These are phyloP conservation scores for Phytophthora pluvialis DNA, from an alignment of 352 stramenopile genomes.

Conservation along the genomic window DNA sequence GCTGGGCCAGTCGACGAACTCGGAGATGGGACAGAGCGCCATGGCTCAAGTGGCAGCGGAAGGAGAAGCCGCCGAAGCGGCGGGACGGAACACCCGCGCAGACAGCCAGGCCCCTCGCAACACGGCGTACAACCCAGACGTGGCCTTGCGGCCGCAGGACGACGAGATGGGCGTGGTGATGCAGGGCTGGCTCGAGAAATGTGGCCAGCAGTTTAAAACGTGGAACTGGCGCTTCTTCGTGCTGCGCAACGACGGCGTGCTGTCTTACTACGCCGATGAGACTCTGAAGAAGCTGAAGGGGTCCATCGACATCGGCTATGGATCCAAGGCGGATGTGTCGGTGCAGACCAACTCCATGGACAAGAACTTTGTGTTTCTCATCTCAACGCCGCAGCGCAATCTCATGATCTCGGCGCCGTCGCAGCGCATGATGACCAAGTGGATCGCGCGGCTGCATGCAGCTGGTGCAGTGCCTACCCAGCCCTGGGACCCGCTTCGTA, in stretches of 20 bases:
- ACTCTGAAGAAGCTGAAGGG: constrained; percentile 81
- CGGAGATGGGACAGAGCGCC: constrained; percentile 35
- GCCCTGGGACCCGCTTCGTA: constrained; percentile 79
- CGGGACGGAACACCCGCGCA: background rate
- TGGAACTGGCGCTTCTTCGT: constrained; percentile 92
- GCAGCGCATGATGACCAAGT: constrained; percentile 81
- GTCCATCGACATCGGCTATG: constrained; percentile 76
- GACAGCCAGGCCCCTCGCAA: constrained; percentile 11
- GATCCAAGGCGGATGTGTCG: constrained; percentile 76
- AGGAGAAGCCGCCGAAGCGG: constrained; percentile 17
- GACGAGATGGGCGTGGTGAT: constrained; percentile 77
- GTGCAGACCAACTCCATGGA: constrained; percentile 86
- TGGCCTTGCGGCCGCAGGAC: constrained; percentile 47
- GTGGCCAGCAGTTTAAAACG: constrained; percentile 89
- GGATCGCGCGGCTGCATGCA: constrained; percentile 80
- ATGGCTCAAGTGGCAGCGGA: constrained; percentile 40
- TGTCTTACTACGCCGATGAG: constrained; percentile 85
- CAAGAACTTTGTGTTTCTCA: constrained; percentile 85
- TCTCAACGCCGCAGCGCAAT: constrained; percentile 75
- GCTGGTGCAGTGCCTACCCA: constrained; percentile 68
- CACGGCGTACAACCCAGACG: constrained; percentile 43
- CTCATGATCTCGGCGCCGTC: constrained; percentile 85
- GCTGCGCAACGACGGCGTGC: constrained; percentile 75
- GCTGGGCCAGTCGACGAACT: constrained; percentile 54
- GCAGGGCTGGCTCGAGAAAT: constrained; percentile 90